Evolutionary conservation across 805 yeast genomes (phyloP).

Genomic region (Cyberlindnera samutprakarnensis): DNA sequence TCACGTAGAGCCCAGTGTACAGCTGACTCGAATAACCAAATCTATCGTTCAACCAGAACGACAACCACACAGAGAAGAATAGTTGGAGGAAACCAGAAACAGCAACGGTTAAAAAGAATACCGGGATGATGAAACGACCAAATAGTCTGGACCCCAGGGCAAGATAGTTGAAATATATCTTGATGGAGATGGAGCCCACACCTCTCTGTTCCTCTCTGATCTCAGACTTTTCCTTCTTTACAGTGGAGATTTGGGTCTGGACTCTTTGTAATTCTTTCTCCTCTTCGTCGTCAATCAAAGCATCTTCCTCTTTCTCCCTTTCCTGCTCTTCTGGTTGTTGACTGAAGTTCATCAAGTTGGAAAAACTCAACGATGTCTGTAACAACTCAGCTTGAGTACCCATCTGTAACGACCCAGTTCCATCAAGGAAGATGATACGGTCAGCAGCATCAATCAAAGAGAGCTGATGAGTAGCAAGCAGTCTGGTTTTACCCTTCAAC

Average conservation of each 20-base stretch:
- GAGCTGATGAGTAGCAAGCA: constrained; percentile 81
- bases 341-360: constrained; percentile 42
- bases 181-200: constrained; percentile 11
- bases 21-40: constrained; percentile 38
- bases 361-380: constrained; percentile 37
- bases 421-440: constrained; percentile 55
- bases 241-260: constrained; percentile 6
- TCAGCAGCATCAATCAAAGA: constrained; percentile 65
- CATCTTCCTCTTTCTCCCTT: constrained; percentile 18
- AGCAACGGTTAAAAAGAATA: constrained; percentile 16
- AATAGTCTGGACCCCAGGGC: constrained; percentile 39
- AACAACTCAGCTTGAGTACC: constrained; percentile 56
- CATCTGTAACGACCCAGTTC: constrained; percentile 52
- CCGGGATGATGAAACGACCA: constrained; percentile 23
- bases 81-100: constrained; percentile 42
- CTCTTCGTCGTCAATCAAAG: constrained; percentile 25
- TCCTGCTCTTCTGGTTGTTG: constrained; percentile 25
- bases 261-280: constrained; percentile 18
- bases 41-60: constrained; percentile 62
- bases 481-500: constrained; percentile 51
- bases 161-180: constrained; percentile 35
- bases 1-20: constrained; percentile 59
- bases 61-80: constrained; percentile 65
- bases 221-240: neutral
- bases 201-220: constrained; percentile 17